A percentile compares a stretch with the other conserved stretches of the same genome.
These are phyloP conservation scores for Podospora conica DNA, from an alignment of 495 filamentous ascomycete species.

Conservation along the genomic window DNA sequence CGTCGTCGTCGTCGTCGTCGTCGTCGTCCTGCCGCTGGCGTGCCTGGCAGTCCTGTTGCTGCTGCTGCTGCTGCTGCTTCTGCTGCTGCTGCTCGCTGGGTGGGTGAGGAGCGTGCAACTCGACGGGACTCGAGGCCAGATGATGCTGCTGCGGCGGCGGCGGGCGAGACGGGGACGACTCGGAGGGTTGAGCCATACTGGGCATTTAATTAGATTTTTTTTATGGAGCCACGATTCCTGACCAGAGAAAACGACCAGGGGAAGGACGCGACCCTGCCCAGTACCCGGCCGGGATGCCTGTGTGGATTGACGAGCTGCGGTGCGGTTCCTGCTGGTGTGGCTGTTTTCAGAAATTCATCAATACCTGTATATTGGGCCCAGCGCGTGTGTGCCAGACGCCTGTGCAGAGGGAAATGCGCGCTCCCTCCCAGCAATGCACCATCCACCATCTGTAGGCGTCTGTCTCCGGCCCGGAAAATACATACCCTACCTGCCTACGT, in stretches of 20 bases:
- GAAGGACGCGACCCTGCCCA: slow-evolving; percentile 30
- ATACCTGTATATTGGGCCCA: slow-evolving; percentile 23
- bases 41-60: no score
- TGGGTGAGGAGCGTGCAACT: slow-evolving; percentile 23
- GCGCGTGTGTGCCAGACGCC: slow-evolving; percentile 17
- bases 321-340: slow-evolving; percentile 23
- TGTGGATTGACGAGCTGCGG: slow-evolving; percentile 29
- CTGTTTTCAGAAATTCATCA: slow-evolving; percentile 28
- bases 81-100: slow-evolving; percentile 8
- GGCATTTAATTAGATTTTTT: slow-evolving; percentile 40
- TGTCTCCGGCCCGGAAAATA: slow-evolving; percentile 3
- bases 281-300: slow-evolving; percentile 29
- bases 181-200: slow-evolving; percentile 38
- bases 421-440: slow-evolving; percentile 21
- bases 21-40: neutral
- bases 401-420: slow-evolving; percentile 21
- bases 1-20: neutral
- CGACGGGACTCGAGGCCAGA: slow-evolving; percentile 23
- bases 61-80: slow-evolving; percentile 12
- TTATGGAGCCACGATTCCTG: slow-evolving; percentile 38
- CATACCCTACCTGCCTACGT: no score
- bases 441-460: slow-evolving; percentile 8
- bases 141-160: slow-evolving; percentile 21
- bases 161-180: slow-evolving; percentile 27
- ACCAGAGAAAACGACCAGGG: slow-evolving; percentile 31